Evolutionary conservation across 345 rosid species (phyloP).

Genomic region (Tarenaya hassleriana): DNA sequence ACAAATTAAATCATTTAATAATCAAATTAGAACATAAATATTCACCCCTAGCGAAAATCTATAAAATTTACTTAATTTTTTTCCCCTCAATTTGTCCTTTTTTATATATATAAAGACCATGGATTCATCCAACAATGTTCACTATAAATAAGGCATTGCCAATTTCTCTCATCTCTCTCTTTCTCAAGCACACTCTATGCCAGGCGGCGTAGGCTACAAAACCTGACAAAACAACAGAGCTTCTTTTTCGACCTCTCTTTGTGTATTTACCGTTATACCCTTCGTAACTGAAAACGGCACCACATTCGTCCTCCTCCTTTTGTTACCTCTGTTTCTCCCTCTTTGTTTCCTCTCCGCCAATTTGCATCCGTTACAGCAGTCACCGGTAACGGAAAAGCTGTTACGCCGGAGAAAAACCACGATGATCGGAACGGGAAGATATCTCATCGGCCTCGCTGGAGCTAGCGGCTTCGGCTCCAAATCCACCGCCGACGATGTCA

Average conservation of each 20-base stretch:
- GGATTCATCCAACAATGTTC: conserved; percentile 17
- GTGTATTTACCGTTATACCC: conserved; percentile 4
- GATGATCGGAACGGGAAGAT: conserved; percentile 73
- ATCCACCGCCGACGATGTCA: conserved; percentile 80
- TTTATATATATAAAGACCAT: not conserved
- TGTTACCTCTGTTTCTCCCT: conserved; percentile 4
- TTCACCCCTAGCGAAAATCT: no score
- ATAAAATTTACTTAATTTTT: not conserved
- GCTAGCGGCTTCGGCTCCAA: conserved; percentile 84
- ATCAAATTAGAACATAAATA: no score
- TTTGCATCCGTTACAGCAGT: conserved; percentile 1
- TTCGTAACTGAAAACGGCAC: conserved; percentile 28
- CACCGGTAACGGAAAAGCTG: conserved; percentile 20
- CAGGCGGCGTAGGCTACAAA: conserved; percentile 38
- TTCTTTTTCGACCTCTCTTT: not conserved
- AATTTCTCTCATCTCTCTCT: conserved; percentile 15
- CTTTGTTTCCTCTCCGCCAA: conserved; percentile 5
- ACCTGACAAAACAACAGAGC: conserved; percentile 29
- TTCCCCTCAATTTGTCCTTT: not conserved
- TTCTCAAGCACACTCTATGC: conserved; percentile 23
- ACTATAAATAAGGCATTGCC: conserved; percentile 24
- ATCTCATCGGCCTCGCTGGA: conserved; percentile 75
- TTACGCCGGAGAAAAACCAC: no score
- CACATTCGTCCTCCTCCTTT: conserved; percentile 15
- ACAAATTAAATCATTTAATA: no score